phyloP scores from a whole-genome alignment of 306 rosid species.

The Cicer pinnatifidum region DNA sequence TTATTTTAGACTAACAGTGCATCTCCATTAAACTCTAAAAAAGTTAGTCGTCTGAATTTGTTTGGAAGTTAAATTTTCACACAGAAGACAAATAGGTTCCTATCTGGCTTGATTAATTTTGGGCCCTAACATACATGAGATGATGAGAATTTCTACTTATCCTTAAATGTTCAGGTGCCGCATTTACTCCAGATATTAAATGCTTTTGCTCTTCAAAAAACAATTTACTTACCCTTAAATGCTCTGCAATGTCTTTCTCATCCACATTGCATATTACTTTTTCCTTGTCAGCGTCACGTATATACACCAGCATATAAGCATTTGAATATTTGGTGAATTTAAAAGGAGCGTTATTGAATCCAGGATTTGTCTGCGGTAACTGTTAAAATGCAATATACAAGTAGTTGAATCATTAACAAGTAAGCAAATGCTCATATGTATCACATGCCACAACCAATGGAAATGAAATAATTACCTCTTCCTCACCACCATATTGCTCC shows the following conservation, averaged over 20 bases:
- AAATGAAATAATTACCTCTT: constrained; percentile 69
- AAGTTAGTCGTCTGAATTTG: constrained; percentile 2
- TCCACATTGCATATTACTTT: constrained; percentile 96
- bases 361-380: constrained; percentile 98
- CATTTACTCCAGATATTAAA: too few species aligned
- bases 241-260: constrained; percentile 98
- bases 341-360: constrained; percentile 94
- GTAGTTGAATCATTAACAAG: constrained; percentile 38
- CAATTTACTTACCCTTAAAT: constrained; percentile 77
- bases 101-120: constrained; percentile 25
- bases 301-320: constrained; percentile 98
- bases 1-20: too few species aligned
- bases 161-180: constrained; percentile 73
- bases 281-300: constrained; percentile 96
- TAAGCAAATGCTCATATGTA: constrained; percentile 34
- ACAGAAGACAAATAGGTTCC: constrained; percentile 13
- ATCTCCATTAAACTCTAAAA: neutral
- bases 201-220: too few species aligned
- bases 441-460: constrained; percentile 26
- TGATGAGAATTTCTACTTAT: constrained; percentile 50
- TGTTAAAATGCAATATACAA: constrained; percentile 50
- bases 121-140: constrained; percentile 10
- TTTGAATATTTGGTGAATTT: constrained; percentile 96
- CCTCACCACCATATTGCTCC: constrained; percentile 99
- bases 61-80: constrained; percentile 16